Evolutionary conservation across 345 rosid species (phyloP).

Genomic region (Murraya paniculata): DNA sequence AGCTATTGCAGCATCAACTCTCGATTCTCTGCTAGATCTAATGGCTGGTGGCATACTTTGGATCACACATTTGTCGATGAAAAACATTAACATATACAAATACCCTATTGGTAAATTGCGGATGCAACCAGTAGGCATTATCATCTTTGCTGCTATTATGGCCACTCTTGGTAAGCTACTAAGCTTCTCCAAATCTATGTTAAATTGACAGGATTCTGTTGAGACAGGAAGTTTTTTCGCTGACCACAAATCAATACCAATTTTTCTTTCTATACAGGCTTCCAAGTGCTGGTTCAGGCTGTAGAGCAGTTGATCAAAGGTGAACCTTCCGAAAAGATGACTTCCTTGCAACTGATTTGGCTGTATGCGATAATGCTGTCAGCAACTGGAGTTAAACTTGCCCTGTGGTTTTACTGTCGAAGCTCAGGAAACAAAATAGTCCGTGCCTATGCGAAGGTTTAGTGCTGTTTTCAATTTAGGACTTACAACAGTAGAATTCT

Average conservation of each 20-base stretch:
- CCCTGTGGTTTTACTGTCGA: conserved; percentile 28
- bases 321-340: conserved; percentile 6
- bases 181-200: neutral
- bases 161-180: conserved; percentile 73
- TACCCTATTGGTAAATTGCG: conserved; percentile 92
- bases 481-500: neutral
- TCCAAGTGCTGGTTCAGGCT: conserved; percentile 12
- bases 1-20: conserved; percentile 92
- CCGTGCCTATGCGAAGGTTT: conserved; percentile 24
- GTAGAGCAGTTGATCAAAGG: neutral
- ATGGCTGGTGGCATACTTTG: conserved; percentile 94
- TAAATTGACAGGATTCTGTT: neutral
- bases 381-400: conserved; percentile 20
- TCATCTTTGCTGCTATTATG: conserved; percentile 90
- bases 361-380: conserved; percentile 23
- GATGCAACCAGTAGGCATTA: conserved; percentile 89
- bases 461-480: neutral
- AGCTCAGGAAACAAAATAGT: conserved; percentile 25
- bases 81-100: conserved; percentile 68
- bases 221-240: neutral
- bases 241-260: neutral
- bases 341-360: conserved; percentile 4
- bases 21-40: conserved; percentile 87
- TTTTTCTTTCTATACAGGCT: neutral
- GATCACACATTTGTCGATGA: conserved; percentile 87